Conservation (phyloP, 176 grass and related monocot genomes). For the Poa pratensis region DNA sequence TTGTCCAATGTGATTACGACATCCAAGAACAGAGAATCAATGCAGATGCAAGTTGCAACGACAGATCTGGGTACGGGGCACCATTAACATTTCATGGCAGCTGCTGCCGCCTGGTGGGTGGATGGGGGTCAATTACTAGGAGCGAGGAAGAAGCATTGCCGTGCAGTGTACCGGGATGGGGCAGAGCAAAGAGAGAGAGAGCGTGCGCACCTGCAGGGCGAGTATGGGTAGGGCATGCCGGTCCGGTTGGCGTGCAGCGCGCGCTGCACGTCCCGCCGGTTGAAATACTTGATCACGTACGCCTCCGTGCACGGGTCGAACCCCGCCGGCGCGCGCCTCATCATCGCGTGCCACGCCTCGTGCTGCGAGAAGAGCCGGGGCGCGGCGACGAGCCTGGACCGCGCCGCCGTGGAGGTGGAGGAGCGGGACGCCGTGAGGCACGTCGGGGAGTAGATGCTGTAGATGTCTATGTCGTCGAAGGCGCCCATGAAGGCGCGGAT, state of each 20-base stretch:
- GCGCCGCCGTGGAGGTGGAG: background rate
- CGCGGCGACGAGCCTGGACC: slow-evolving; percentile 59
- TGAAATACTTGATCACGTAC: slow-evolving; percentile 77
- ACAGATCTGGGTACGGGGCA: background rate
- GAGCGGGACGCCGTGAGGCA: slow-evolving; percentile 51
- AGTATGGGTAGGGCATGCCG: slow-evolving; percentile 66
- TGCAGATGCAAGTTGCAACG: slow-evolving; percentile 14
- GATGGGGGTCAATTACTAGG: background rate
- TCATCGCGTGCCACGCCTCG: slow-evolving; percentile 62
- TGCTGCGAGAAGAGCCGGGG: slow-evolving; percentile 74
- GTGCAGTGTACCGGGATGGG: background rate
- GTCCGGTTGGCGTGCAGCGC: slow-evolving; percentile 85
- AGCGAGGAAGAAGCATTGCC: slow-evolving; percentile 8
- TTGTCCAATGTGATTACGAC: background rate
- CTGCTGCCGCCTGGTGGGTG: background rate
- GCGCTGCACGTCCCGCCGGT: slow-evolving; percentile 78
- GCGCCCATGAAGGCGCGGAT: slow-evolving; percentile 75
- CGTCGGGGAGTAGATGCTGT: slow-evolving; percentile 91
- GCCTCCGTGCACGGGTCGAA: slow-evolving; percentile 98
- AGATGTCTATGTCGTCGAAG: slow-evolving; percentile 93
- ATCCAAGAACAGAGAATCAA: background rate
- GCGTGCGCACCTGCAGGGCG: slow-evolving; percentile 69
- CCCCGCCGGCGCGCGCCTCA: slow-evolving; percentile 62
- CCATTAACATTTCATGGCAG: background rate
- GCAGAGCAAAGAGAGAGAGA: background rate